A percentile compares a stretch with the other conserved stretches of the same genome.
Conservation (phyloP, 192 early-diverging fungal genomes). For the Linnemannia zychae region DNA sequence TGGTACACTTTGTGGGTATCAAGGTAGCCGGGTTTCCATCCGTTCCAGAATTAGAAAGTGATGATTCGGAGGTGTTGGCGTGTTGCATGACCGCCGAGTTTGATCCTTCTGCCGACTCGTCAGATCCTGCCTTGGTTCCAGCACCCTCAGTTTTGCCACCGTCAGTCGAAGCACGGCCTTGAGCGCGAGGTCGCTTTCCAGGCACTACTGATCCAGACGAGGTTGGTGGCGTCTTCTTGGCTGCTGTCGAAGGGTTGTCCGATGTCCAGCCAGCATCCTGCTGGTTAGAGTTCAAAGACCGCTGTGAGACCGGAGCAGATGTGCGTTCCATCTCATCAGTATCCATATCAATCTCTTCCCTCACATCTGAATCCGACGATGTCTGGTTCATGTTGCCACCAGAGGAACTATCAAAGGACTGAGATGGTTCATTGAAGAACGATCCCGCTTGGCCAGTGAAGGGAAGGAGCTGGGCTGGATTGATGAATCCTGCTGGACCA, state of each 20-base stretch:
- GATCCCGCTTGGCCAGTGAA: constrained; percentile 29
- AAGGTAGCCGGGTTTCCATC: constrained; percentile 32
- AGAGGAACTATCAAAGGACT: constrained; percentile 24
- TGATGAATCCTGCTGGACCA: constrained; percentile 38
- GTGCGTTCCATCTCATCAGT: constrained; percentile 35
- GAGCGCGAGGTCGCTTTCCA: constrained; percentile 48
- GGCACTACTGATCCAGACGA: constrained; percentile 42
- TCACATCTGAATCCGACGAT: constrained; percentile 15
- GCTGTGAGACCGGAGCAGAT: background rate
- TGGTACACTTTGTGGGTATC: constrained; percentile 74
- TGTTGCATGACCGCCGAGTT: constrained; percentile 21
- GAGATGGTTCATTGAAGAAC: constrained; percentile 27
- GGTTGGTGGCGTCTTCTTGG: constrained; percentile 50
- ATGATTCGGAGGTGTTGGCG: constrained; percentile 30
- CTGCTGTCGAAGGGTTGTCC: constrained; percentile 17
- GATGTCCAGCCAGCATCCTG: constrained; percentile 24
- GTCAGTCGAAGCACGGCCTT: constrained; percentile 34
- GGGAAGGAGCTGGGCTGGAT: constrained; percentile 48
- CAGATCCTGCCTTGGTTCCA: constrained; percentile 11
- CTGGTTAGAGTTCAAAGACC: constrained; percentile 6
- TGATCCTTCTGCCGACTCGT: constrained; percentile 8
- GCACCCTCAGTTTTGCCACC: constrained; percentile 15
- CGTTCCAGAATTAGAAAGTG: constrained; percentile 23
- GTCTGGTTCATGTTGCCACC: constrained; percentile 10
- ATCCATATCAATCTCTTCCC: constrained; percentile 46